Conservation (phyloP, 805 yeast species). For the Blastobotrys robertii region DNA sequence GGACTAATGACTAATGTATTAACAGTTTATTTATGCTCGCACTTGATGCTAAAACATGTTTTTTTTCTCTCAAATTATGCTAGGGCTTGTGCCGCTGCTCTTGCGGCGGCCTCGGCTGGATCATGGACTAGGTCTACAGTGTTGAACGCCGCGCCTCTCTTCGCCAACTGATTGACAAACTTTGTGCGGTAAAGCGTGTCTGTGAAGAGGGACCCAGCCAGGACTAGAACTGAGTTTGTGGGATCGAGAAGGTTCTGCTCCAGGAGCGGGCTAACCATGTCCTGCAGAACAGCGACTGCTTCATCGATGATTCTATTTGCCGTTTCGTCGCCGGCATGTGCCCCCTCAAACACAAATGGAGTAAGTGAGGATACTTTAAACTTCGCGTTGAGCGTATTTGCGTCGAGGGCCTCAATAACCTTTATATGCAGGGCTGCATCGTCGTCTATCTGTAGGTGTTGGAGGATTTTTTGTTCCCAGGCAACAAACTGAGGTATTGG, state of each 20-base stretch:
- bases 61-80: not conserved
- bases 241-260: constrained; percentile 5
- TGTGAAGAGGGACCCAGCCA: constrained; percentile 13
- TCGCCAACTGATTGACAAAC: constrained; percentile 4
- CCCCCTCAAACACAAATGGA: constrained; percentile 7
- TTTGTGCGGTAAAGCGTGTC: constrained; percentile 1
- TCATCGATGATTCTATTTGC: constrained; percentile 6
- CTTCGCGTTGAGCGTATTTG: constrained; percentile 1
- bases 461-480: constrained; percentile 3
- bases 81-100: constrained; percentile 1
- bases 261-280: constrained; percentile 3
- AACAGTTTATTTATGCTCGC: not conserved
- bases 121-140: constrained; percentile 5
- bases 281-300: constrained; percentile 7
- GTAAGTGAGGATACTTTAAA: constrained; percentile 10
- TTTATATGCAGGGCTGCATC: constrained; percentile 3
- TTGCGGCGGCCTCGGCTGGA: constrained; percentile 11
- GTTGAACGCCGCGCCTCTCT: constrained; percentile 3
- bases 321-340: constrained; percentile 3
- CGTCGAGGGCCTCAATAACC: constrained; percentile 3
- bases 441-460: not conserved
- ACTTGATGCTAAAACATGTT: not conserved
- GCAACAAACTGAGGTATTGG: not conserved
- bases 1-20: not conserved
- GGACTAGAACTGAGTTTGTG: constrained; percentile 5